Evolutionary conservation across 371 early-diverging fungal genomes (phyloP), one percentile per base, ranked within the genome.

Genomic region (Catenaria anguillulae): DNA sequence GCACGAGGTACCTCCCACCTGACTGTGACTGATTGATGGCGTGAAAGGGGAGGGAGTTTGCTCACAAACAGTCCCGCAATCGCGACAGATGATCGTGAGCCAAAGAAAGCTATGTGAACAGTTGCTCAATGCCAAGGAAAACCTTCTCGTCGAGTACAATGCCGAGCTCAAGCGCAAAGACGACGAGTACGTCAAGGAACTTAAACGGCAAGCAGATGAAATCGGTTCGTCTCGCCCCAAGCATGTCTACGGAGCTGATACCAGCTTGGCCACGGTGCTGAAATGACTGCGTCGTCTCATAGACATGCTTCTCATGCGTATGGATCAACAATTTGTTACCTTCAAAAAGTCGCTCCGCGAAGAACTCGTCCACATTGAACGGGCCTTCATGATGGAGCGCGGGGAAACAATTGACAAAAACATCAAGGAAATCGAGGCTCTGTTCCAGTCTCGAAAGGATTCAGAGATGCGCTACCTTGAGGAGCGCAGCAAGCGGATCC

Each of bases 191-290:
- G 77, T 77, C 40, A 73, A 75, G 58, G 79, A 79, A 62, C 63
- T 79, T 42, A 76, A 79, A 62, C 61, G 77, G 33, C 74, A 79
- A 62, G 68, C 79, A 13, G 77, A 77, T 59, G 79, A 79, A 46
- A 74, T 79, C 34, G 73, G 72, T 72, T 63, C 10, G 58, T 36
- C 4, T 17, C 26, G 31, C 31, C 17, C 23, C 17, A 6, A 34
- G 34, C 4, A 4, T 17, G 34, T 4, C 21, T 10, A 56, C n/a
- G 26, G 15, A n/a, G n/a, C n/a, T n/a, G n/a, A n/a, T n/a, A n/a
- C n/a, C n/a, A 23, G 19, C 34, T 24, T 24, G 40, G 10, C 40
- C 23, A 56, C n/a, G n/a, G n/a, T n/a, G n/a, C n/a, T n/a, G n/a
- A n/a, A n/a, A n/a, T n/a, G n/a, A n/a, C n/a, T n/a, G n/a, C 40